Evolutionary conservation across 495 filamentous ascomycete genomes (phyloP), one percentile per base, ranked within the genome.

Genomic region (Hapsidospora chrysogenum): DNA sequence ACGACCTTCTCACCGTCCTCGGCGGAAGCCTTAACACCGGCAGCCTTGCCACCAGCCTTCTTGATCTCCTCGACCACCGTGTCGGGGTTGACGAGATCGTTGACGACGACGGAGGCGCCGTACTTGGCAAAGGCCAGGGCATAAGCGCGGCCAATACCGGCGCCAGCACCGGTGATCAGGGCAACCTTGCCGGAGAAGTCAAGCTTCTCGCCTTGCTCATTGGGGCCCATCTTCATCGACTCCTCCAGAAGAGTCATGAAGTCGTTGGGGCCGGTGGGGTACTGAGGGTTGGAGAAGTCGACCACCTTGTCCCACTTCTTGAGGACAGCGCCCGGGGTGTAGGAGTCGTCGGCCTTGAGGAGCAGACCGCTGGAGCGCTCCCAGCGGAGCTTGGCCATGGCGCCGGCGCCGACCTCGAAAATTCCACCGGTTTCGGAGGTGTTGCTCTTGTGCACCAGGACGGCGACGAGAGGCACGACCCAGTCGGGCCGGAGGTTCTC

Each of bases 1-100:
- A 97, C 76, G 30, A 96, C 85, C 18, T 71, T 75, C 29, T 94
- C 87, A 35, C 89, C 89, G 40, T 97, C 85, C 57, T 94, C 86
- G 44, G 83, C 87, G 28, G 78, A 87, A 38, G 81, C 84, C 68
- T 95, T 97, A 58, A 83, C 83, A 40, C 82, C 84, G 31, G 85
- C 82, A 11, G 92, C 89, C 63, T 94, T 73, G 35, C 92, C 87
- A 37, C 92, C 92, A 36, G 73, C 40, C 60, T 85, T 78, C 57
- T 79, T 74, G 55, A 97, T 97, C 61, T 97, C 89, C 48, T 79
- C 63, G 27, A 97, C 89, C 13, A 86, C 82, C 29, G 72, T 66
- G 47, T 94, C 89, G n/a, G 92, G 92, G 63, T 96, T 78, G 29
- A 80, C 70, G 1, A 97, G 66, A 47, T 97, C 89, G 57, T 97